Evolutionary conservation across 495 filamentous ascomycete genomes (phyloP), one percentile per base, ranked within the genome.

Genomic region (Bacidia rubella): DNA sequence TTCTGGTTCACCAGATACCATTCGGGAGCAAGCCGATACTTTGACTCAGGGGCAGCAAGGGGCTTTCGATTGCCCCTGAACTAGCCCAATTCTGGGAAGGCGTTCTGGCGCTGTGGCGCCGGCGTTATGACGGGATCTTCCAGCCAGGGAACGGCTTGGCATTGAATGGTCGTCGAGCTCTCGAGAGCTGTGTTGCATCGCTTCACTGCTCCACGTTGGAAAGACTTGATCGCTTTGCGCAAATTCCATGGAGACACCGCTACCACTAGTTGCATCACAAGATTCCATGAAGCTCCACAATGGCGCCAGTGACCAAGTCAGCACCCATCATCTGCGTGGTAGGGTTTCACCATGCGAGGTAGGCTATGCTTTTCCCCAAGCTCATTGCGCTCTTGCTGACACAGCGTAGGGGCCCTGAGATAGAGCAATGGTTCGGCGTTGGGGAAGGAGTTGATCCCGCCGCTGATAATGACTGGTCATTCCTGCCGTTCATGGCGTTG

Each of bases 401-500:
- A 29, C 44, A 7, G 52, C 47, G 39, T 60, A 87, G 92, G 66
- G 92, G 92, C 19, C 92, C 92, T 27, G 92, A 98, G 70, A 85
- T 97, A 22, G 90, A 96, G 70, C 74, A 74, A 56, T 97, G 89
- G 81, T 84, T 95, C 63, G 88, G 85, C 54, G 78, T 77, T 25
- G 74, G 83, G 29, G 84, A 90, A 57, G 87, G 82, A 41, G 68
- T 68, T 41, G 86, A 95, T 64, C 89, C 90, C 29, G 85, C 87
- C 2, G 71, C 62, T 38, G 87, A 92, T 53, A 88, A 92, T 74
- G 89, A 94, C 63, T 98, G 92, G 92, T 74, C 80, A 4, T 69
- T 95, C 54, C 74, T 98, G 45, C 92, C 92, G 0, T 98, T 97
- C 68, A 95, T 97, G 86, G 92, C 90, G n/a, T 70, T 98, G 56